Evolutionary conservation across 75 land plant species (phyloP), one percentile per base, ranked within the genome.

Genomic region (Larix kaempferi): DNA sequence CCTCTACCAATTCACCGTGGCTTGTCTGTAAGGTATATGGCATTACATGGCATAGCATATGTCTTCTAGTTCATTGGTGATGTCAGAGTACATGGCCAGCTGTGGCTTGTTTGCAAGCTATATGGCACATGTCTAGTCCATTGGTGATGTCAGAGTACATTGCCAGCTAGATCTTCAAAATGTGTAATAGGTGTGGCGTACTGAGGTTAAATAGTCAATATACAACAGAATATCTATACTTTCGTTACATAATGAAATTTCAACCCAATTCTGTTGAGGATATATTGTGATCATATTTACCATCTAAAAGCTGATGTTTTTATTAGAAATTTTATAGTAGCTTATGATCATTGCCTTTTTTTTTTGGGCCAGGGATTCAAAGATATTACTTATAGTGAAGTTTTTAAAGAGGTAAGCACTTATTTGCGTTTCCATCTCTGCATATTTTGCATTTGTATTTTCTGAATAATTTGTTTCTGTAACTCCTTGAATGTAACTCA

Each of bases 371-470:
- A 67, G 72, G 72, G 72, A 67, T 67, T 67, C 72, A 39, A 35
- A 8, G 72, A 67, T 67, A 44, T 67, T 67, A 39, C 72, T 39
- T 21, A 67, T 21, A 67, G 72, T 67, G 72, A 67, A 37, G 72
- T 39, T 67, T 67, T 67, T 67, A 67, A 39, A 67, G 72, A 67
- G 72, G 72, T 67, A 67, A 39, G 72, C 25, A 8, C 22, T 21
- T 67, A 5, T 22, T 67, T 39, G 23, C 10, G 1, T 67, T 67
- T 6, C 72, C n/a, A 39, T 67, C 39, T 39, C 44, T n/a, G 39
- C 22, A 41, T 67, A 21, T 6, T 11, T 67, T 67, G 7, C 49
- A 4, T 11, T 5, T 39, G 52, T 67, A n/a, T 41, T 35, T 67
- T 67, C 2, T 67, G 72, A 64, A 39, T 22, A 67, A 7, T 67